Percentiles rank a stretch among this genome's conserved stretches.
These are phyloP conservation scores for Candolleomyces aberdarensis DNA, from an alignment of 768 basidiomycete genomes.

Conservation along the genomic window DNA sequence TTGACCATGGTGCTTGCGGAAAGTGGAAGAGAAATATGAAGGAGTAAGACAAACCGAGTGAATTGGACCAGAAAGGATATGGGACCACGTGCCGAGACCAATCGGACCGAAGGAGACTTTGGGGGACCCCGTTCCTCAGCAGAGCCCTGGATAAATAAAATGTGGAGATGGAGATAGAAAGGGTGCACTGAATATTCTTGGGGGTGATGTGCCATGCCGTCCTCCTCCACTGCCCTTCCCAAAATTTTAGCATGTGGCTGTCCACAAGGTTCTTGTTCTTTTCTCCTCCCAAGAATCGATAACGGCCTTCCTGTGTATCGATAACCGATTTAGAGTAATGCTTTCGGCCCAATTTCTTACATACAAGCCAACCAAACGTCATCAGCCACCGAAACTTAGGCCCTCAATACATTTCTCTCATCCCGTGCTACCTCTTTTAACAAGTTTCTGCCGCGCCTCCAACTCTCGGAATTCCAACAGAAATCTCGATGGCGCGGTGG, in stretches of 20 bases:
- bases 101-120: slow-evolving; percentile 14
- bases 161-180: slow-evolving; percentile 1
- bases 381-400: not conserved
- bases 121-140: not conserved
- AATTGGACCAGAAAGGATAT: slow-evolving; percentile 24
- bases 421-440: not conserved
- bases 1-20: slow-evolving; percentile 40
- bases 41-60: slow-evolving; percentile 26
- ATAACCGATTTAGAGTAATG: slow-evolving; percentile 1
- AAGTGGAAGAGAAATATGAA: slow-evolving; percentile 14
- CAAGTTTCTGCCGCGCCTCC: not conserved
- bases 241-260: not conserved
- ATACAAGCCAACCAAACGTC: not conserved
- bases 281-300: not conserved
- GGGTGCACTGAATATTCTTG: not conserved
- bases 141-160: not conserved
- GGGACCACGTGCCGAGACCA: slow-evolving; percentile 18
- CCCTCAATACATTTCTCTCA: not conserved
- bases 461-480: not conserved
- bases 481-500: no score
- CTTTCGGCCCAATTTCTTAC: not conserved
- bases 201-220: not conserved
- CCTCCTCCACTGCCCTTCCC: not conserved
- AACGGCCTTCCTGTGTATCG: not conserved
- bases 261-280: not conserved